phyloP scores from a whole-genome alignment of 2,329 filamentous ascomycete genomes.

The Ophiocordyceps sinensis region DNA sequence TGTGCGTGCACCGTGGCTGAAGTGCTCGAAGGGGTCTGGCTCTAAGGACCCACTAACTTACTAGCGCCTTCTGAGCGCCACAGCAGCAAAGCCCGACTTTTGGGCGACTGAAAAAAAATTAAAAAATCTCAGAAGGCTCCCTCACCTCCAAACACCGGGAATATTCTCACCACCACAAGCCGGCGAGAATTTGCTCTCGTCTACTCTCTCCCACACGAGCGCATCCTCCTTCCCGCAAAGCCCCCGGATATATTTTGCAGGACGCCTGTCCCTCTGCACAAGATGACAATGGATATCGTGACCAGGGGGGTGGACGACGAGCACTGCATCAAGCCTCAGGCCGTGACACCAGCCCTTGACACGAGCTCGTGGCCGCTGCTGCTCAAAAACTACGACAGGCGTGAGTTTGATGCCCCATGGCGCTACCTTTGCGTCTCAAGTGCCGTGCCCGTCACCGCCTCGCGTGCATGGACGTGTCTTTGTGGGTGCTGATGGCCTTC shows the following conservation, averaged over 20 bases:
- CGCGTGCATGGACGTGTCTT: not conserved
- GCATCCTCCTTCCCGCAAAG: constrained; percentile 4
- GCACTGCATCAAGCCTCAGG: constrained; percentile 86
- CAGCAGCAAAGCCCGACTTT: not conserved
- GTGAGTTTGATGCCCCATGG: constrained; percentile 35
- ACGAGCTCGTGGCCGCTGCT: constrained; percentile 87
- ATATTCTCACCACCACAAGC: constrained; percentile 4
- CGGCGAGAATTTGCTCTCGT: constrained; percentile 7
- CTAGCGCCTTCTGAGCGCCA: constrained; percentile 6
- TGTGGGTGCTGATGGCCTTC: not conserved
- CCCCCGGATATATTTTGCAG: constrained; percentile 5
- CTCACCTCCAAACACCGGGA: constrained; percentile 4
- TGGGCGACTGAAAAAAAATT: constrained; percentile 5
- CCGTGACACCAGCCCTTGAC: constrained; percentile 61
- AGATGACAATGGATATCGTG: constrained; percentile 33
- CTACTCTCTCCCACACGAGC: constrained; percentile 7
- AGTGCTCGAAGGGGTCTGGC: too few species aligned
- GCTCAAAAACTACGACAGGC: constrained; percentile 88
- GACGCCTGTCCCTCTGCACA: constrained; percentile 2
- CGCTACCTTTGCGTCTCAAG: too few species aligned
- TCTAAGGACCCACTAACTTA: too few species aligned
- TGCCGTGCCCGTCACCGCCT: not conserved
- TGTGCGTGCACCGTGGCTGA: constrained; percentile 3
- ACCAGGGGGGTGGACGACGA: constrained; percentile 44
- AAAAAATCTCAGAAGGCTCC: constrained; percentile 6